Conservation (phyloP, 208 protist species). For the Eutreptiella sp. region DNA sequence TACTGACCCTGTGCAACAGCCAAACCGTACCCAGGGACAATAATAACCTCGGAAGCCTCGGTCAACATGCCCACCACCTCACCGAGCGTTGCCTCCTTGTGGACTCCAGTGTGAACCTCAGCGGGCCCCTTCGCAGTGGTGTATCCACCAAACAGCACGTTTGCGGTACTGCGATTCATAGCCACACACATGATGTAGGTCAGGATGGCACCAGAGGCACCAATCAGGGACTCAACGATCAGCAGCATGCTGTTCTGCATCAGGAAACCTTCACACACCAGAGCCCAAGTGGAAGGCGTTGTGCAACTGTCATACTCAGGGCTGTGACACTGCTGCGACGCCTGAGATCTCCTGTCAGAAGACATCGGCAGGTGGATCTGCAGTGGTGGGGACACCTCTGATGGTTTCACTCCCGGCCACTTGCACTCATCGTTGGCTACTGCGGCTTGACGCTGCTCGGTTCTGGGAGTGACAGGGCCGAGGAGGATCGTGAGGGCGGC, state of each 20-base stretch:
- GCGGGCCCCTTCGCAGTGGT: background rate
- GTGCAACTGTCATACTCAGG: too few relatives aligned
- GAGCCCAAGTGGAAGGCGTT: conserved; percentile 79
- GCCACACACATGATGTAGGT: conserved; percentile 86
- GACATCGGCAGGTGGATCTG: too few relatives aligned
- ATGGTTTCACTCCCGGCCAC: too few relatives aligned
- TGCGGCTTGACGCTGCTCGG: too few relatives aligned
- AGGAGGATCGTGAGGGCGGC: too few relatives aligned
- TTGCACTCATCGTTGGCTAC: too few relatives aligned
- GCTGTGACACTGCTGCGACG: conserved; percentile 84
- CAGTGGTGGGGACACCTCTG: too few relatives aligned
- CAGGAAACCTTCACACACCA: conserved; percentile 55
- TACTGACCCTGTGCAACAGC: conserved; percentile 78
- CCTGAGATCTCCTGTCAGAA: conserved; percentile 94
- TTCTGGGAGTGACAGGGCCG: too few relatives aligned
- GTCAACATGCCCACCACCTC: conserved; percentile 29
- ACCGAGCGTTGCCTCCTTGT: background rate
- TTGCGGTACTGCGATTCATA: conserved; percentile 72
- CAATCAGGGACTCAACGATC: conserved; percentile 75
- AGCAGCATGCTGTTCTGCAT: conserved; percentile 65
- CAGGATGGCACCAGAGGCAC: conserved; percentile 77
- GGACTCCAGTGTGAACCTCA: background rate
- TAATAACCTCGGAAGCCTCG: conserved; percentile 59
- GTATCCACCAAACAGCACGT: conserved; percentile 71
- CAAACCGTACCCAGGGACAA: conserved; percentile 85